phyloP scores from a whole-genome alignment of 1,139 yeast genomes.

The Lodderomyces elongisporus region DNA sequence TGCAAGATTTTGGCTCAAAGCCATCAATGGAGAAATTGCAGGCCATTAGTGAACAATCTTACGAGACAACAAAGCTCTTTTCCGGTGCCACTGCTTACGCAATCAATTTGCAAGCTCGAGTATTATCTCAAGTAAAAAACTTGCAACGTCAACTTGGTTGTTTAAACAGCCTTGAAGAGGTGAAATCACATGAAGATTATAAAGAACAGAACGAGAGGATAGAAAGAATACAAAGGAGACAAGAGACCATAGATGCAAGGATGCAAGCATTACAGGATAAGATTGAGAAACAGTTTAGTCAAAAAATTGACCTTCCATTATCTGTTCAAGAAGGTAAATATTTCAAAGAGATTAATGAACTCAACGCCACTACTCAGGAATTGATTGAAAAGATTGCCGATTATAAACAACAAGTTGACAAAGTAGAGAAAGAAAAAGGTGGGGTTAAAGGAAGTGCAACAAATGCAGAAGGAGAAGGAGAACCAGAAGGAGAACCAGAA shows the following conservation, averaged over 20 bases:
- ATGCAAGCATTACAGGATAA: conserved; percentile 19
- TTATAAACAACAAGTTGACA: background rate
- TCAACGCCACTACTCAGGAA: conserved; percentile 2
- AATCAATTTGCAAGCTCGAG: conserved; percentile 21
- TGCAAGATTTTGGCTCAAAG: too few species aligned
- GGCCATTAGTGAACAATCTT: conserved; percentile 19
- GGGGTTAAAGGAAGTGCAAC: too few species aligned
- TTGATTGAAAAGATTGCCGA: conserved; percentile 1
- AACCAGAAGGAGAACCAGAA: background rate
- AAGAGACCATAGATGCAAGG: conserved; percentile 19
- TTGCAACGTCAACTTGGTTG: conserved; percentile 21
- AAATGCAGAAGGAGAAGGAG: background rate
- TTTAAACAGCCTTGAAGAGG: conserved; percentile 10
- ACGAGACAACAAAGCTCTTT: conserved; percentile 15
- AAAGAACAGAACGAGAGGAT: conserved; percentile 15
- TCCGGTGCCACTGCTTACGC: conserved; percentile 18
- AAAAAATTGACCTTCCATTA: conserved; percentile 24
- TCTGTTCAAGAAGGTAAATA: conserved; percentile 33
- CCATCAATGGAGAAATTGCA: conserved; percentile 14
- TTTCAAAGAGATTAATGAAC: conserved; percentile 32
- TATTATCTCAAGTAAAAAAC: conserved; percentile 19
- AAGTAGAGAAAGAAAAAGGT: conserved; percentile 1
- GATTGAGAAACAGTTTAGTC: conserved; percentile 18
- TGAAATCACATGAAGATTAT: conserved; percentile 13
- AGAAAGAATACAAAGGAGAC: conserved; percentile 16